Conservation (phyloP, 306 rosid genomes). For the Malus fusca region DNA sequence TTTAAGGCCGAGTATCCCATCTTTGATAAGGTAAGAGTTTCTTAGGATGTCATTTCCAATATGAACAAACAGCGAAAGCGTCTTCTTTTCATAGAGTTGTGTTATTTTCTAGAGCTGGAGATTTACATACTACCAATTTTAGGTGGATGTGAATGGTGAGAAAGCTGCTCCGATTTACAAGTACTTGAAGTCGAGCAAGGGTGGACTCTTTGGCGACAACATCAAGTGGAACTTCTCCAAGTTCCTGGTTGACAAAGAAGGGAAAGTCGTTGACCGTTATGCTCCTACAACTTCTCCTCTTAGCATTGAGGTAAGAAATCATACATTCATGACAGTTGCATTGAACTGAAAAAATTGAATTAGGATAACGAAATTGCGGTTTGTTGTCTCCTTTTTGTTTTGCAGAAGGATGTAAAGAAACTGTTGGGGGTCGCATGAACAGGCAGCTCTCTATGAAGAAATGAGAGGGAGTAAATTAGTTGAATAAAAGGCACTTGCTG, state of each 20-base stretch:
- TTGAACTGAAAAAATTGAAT: not conserved
- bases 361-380: not conserved
- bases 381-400: not conserved
- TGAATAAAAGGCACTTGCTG: constrained; percentile 23
- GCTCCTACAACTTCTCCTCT: constrained; percentile 96
- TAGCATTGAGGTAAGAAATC: constrained; percentile 66
- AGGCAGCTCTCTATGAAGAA: constrained; percentile 8
- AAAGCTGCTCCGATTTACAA: constrained; percentile 73
- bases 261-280: constrained; percentile 84
- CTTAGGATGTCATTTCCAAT: not conserved
- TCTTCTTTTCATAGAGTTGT: not conserved
- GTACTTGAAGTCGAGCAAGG: constrained; percentile 78
- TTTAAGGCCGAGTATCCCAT: constrained; percentile 91
- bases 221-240: constrained; percentile 96
- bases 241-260: constrained; percentile 84
- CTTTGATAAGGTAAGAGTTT: constrained; percentile 67
- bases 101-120: not conserved
- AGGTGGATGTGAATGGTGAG: constrained; percentile 87
- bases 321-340: not conserved
- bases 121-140: not conserved
- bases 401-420: constrained; percentile 50
- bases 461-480: not conserved
- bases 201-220: constrained; percentile 74
- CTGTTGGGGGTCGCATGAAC: constrained; percentile 32
- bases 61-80: not conserved